These are phyloP conservation scores for Phytopythium ostracodes DNA, from an alignment of 352 stramenopile genomes.

Conservation along the genomic window DNA sequence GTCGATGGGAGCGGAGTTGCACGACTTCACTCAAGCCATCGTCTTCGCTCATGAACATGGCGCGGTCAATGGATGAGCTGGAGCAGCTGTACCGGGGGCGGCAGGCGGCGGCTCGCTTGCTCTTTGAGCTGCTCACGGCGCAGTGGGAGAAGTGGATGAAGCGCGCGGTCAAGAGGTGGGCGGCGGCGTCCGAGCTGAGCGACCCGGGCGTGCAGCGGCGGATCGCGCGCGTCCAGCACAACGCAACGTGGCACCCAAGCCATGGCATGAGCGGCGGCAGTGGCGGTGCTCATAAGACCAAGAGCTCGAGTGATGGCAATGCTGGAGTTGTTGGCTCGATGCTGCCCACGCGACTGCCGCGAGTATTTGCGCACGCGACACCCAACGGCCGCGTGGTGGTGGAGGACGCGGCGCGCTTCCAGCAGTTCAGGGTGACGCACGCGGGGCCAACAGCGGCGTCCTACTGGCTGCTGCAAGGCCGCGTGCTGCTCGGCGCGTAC, in stretches of 20 bases:
- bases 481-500: conserved; percentile 54
- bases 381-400: conserved; percentile 40
- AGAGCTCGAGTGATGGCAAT: not conserved
- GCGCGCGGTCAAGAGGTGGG: conserved; percentile 25
- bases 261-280: conserved; percentile 34
- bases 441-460: conserved; percentile 57
- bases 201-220: conserved; percentile 4
- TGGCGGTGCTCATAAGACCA: not conserved
- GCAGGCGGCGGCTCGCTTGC: conserved; percentile 35
- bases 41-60: conserved; percentile 4
- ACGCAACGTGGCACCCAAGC: conserved; percentile 57
- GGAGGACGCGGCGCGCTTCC: conserved; percentile 53
- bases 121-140: conserved; percentile 34
- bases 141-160: conserved; percentile 31
- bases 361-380: conserved; percentile 22
- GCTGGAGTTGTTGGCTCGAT: not conserved
- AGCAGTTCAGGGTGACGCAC: conserved; percentile 65
- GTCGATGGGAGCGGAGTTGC: conserved; percentile 13
- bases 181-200: conserved; percentile 11
- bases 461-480: conserved; percentile 63
- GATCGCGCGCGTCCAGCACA: conserved; percentile 15
- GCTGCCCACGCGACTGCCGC: conserved; percentile 48
- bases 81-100: conserved; percentile 34
- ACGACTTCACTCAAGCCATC: conserved; percentile 5
- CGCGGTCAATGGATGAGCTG: conserved; percentile 32